Conservation (phyloP, 345 rosid species). For the Hibiscus mutabilis region DNA sequence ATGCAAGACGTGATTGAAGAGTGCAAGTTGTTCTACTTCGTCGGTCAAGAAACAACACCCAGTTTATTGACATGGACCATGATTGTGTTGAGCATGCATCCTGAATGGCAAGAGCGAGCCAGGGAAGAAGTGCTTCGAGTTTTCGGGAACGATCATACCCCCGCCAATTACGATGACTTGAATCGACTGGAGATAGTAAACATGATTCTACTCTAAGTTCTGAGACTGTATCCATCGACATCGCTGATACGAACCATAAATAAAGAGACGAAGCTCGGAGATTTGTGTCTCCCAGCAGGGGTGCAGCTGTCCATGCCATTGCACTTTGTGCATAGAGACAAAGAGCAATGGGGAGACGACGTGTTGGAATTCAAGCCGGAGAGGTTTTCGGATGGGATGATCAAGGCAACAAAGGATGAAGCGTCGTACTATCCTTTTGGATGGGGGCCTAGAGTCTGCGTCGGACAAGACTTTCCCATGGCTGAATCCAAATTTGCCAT, state of each 20-base stretch:
- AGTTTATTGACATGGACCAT: slow-evolving; percentile 43
- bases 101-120: slow-evolving; percentile 51
- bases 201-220: slow-evolving; percentile 36
- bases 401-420: slow-evolving; percentile 28
- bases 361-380: slow-evolving; percentile 33
- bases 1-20: slow-evolving; percentile 43
- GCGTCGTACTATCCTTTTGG: slow-evolving; percentile 29
- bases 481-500: slow-evolving; percentile 48
- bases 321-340: slow-evolving; percentile 31
- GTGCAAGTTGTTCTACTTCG: slow-evolving; percentile 47
- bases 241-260: slow-evolving; percentile 17
- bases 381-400: slow-evolving; percentile 37
- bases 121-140: slow-evolving; percentile 39
- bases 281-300: slow-evolving; percentile 30
- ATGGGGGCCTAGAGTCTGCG: slow-evolving; percentile 41
- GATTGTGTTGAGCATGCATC: slow-evolving; percentile 42
- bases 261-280: slow-evolving; percentile 31
- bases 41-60: slow-evolving; percentile 58
- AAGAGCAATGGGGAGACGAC: slow-evolving; percentile 38
- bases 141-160: slow-evolving; percentile 16
- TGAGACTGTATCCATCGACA: slow-evolving; percentile 45
- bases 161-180: slow-evolving; percentile 23
- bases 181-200: slow-evolving; percentile 29
- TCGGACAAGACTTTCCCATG: slow-evolving; percentile 38
- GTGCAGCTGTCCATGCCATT: slow-evolving; percentile 31